Percentiles rank a stretch among this genome's conserved stretches.
These are phyloP conservation scores for Calonectria leucothoes DNA, from an alignment of 2,329 filamentous ascomycete species.

Conservation along the genomic window DNA sequence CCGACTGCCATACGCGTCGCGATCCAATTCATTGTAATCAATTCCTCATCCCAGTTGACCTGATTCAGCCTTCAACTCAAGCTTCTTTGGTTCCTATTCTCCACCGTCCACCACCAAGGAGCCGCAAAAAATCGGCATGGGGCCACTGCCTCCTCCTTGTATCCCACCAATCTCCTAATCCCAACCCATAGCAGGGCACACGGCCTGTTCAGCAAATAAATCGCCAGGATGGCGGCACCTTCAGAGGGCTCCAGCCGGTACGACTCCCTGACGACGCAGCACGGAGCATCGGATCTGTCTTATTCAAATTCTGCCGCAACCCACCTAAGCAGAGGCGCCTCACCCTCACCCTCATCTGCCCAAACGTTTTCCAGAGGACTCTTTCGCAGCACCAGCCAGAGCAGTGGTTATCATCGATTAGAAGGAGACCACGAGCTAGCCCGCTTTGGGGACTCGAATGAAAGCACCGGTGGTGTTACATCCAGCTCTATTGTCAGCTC, in stretches of 20 bases:
- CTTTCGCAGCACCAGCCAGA: constrained; percentile 31
- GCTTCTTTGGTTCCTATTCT: neutral
- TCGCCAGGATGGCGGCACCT: constrained; percentile 31
- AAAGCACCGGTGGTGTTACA: neutral
- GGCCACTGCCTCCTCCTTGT: constrained; percentile 12
- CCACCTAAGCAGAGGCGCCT: neutral
- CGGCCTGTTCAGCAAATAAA: neutral
- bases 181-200: constrained; percentile 12
- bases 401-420: constrained; percentile 33
- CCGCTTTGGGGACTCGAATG: constrained; percentile 21
- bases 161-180: constrained; percentile 2
- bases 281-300: constrained; percentile 13
- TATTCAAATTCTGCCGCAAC: constrained; percentile 20
- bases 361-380: constrained; percentile 27
- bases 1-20: neutral
- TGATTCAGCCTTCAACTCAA: neutral
- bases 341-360: constrained; percentile 10
- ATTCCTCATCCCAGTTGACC: neutral
- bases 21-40: neutral
- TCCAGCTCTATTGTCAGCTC: neutral
- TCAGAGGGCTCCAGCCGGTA: neutral
- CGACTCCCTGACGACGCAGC: neutral
- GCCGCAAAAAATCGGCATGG: constrained; percentile 21
- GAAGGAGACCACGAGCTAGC: constrained; percentile 34
- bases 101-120: neutral